Evolutionary conservation across 225 moss, liverwort and hornwort species (phyloP).

Genomic region (Climacium dendroides): DNA sequence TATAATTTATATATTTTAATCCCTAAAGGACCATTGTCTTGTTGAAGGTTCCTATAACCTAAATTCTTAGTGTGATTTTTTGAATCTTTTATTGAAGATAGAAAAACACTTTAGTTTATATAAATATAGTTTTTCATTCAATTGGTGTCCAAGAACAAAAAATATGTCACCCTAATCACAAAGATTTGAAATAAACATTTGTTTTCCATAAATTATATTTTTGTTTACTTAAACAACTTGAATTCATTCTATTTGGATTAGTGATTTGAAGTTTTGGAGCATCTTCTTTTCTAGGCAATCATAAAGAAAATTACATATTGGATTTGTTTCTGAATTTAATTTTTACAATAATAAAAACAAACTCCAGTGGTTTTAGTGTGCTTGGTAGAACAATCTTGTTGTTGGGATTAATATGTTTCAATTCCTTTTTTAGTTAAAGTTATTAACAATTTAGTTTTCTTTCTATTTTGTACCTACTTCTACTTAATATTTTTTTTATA

Average conservation of each 20-base stretch:
- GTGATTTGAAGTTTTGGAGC: not conserved
- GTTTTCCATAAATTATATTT: not conserved
- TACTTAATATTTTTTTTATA: not conserved
- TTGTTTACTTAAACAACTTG: fast-evolving
- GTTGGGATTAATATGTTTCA: not conserved
- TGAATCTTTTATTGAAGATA: not conserved
- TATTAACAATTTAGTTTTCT: not conserved
- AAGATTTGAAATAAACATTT: not conserved
- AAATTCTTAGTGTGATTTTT: not conserved
- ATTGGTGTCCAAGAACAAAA: not conserved
- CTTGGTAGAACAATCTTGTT: not conserved
- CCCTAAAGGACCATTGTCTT: not conserved
- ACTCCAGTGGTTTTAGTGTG: fast-evolving
- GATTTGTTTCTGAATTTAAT: not conserved
- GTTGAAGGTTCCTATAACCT: fast-evolving
- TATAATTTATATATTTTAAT: not conserved
- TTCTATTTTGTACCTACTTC: not conserved
- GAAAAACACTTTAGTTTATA: fast-evolving
- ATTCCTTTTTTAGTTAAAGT: no score
- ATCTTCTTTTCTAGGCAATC: fast-evolving
- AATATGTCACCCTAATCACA: not conserved
- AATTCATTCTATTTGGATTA: not conserved
- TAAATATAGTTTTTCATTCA: not conserved
- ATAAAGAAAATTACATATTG: no score
- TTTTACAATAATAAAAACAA: not conserved